Percentiles rank a stretch among this genome's conserved stretches.
Conservation (phyloP, 116 monocot genomes). For the Zostera marina region DNA sequence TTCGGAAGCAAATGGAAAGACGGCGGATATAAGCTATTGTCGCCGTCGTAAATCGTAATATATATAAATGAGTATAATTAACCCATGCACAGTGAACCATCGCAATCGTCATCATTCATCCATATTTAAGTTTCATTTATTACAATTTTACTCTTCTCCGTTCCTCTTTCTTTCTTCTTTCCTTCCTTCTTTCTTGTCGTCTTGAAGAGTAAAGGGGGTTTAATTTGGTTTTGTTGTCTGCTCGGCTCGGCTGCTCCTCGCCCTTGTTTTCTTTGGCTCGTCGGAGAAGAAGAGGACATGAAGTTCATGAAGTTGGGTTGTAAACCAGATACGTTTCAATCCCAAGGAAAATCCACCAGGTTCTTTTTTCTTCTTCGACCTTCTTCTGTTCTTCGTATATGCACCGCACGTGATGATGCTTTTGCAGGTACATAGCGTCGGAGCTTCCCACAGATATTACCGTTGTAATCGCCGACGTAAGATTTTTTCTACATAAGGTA, state of each 20-base stretch:
- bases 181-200: no score
- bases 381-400: not conserved
- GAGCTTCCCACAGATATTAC: slow-evolving; percentile 64
- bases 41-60: no score
- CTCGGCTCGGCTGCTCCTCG: not conserved
- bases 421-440: slow-evolving; percentile 63
- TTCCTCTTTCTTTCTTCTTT: no score
- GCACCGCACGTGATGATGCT: not conserved
- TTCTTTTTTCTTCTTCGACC: slow-evolving; percentile 3
- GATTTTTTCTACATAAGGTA: slow-evolving; percentile 86
- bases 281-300: slow-evolving; percentile 19
- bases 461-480: slow-evolving; percentile 42
- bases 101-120: not conserved
- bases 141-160: no score
- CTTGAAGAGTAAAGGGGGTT: not conserved
- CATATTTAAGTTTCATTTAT: no score
- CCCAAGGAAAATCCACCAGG: slow-evolving; percentile 42
- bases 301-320: slow-evolving; percentile 94
- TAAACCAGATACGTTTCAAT: slow-evolving; percentile 58
- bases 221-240: not conserved
- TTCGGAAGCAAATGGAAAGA: slow-evolving; percentile 1
- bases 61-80: slow-evolving; percentile 1
- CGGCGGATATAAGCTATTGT: slow-evolving; percentile 4
- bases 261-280: not conserved
- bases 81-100: not conserved